Percentiles rank a stretch among this genome's conserved stretches.
phyloP scores from a whole-genome alignment of 192 early-diverging fungal species.

The Geranomyces variabilis region DNA sequence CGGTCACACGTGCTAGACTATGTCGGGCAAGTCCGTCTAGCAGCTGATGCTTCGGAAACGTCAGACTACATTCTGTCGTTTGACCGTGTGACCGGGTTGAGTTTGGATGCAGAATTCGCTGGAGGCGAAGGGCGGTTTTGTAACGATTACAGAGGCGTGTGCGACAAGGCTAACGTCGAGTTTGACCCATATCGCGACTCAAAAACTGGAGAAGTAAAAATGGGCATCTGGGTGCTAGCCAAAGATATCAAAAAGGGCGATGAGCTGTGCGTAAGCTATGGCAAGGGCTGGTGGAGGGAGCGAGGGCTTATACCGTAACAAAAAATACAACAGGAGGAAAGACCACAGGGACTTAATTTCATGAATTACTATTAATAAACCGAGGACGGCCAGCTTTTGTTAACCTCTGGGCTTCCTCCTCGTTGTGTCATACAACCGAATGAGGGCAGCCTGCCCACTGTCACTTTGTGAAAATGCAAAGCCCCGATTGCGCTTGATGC shows the following conservation, averaged over 20 bases:
- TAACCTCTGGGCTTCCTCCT: slow-evolving; percentile 27
- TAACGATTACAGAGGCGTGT: slow-evolving; percentile 51
- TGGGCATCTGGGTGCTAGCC: slow-evolving; percentile 41
- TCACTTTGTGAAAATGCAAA: slow-evolving; percentile 99
- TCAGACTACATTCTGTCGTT: slow-evolving; percentile 26
- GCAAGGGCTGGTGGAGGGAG: slow-evolving; percentile 48
- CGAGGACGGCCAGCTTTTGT: not conserved
- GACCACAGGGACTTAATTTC: too few species aligned
- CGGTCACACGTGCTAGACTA: slow-evolving; percentile 27
- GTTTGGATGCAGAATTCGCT: slow-evolving; percentile 42
- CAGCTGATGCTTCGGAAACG: slow-evolving; percentile 18
- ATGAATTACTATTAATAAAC: too few species aligned
- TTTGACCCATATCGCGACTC: slow-evolving; percentile 38
- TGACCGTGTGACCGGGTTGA: slow-evolving; percentile 25
- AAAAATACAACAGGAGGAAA: too few species aligned
- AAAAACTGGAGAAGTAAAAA: slow-evolving; percentile 31
- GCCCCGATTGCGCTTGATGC: slow-evolving; percentile 89
- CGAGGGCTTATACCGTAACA: slow-evolving; percentile 16
- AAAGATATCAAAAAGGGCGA: slow-evolving; percentile 35
- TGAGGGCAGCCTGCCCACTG: slow-evolving; percentile 86
- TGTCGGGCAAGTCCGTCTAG: slow-evolving; percentile 5
- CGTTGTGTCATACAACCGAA: slow-evolving; percentile 82
- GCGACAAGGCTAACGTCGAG: slow-evolving; percentile 44
- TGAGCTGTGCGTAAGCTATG: slow-evolving; percentile 53
- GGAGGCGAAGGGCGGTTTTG: slow-evolving; percentile 54